Percentiles rank a stretch among this genome's conserved stretches.
Conservation (phyloP, 192 early-diverging fungal species). For the Linnemannia hyalina region DNA sequence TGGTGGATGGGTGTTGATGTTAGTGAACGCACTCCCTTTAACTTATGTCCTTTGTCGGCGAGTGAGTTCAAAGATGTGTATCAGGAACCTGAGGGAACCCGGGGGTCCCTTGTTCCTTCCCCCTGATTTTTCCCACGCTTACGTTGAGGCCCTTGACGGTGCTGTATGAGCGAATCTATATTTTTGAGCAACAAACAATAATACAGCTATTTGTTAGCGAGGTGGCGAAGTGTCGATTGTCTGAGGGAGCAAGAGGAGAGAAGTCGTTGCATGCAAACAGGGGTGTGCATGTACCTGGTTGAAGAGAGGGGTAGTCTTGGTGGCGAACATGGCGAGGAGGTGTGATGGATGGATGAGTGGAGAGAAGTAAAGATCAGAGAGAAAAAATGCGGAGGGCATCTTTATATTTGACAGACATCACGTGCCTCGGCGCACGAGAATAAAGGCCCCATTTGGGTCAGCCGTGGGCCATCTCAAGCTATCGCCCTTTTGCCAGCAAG, state of each 20-base stretch:
- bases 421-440: not conserved
- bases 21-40: not conserved
- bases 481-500: not conserved
- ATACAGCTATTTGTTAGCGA: not conserved
- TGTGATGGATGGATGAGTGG: not conserved
- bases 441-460: not conserved
- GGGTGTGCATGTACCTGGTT: slow-evolving; percentile 35
- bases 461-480: not conserved
- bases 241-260: not conserved
- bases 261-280: not conserved
- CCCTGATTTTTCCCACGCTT: slow-evolving; percentile 53
- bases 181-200: not conserved
- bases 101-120: slow-evolving; percentile 2
- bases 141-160: slow-evolving; percentile 51
- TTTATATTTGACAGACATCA: not conserved
- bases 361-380: slow-evolving; percentile 13
- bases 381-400: not conserved
- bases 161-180: slow-evolving; percentile 52
- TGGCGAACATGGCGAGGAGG: slow-evolving; percentile 39
- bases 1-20: not conserved
- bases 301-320: slow-evolving; percentile 49
- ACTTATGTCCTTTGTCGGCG: not conserved
- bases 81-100: not conserved
- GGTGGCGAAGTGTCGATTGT: not conserved
- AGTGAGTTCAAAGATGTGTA: not conserved